phyloP scores from a whole-genome alignment of 73 alveolate species.

The Paramecium pentaurelia region DNA sequence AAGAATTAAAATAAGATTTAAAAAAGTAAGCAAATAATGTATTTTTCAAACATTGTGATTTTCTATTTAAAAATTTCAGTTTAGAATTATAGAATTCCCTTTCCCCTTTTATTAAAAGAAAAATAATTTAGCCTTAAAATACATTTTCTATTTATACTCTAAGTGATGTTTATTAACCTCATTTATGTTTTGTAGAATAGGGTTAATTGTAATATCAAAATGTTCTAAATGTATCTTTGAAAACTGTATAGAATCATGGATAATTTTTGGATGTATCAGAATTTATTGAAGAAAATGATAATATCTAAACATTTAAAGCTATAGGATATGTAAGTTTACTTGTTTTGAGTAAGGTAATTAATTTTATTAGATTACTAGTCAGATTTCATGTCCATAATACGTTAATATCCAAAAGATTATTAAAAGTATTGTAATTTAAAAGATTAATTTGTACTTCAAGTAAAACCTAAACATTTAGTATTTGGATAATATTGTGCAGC shows the following conservation, averaged over 20 bases:
- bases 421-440: background rate
- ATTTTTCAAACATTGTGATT: conserved; percentile 13
- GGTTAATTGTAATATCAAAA: background rate
- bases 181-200: conserved; percentile 7
- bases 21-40: conserved; percentile 38
- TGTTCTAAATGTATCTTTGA: background rate
- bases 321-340: conserved; percentile 36
- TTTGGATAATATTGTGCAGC: conserved; percentile 7
- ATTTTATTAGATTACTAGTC: background rate
- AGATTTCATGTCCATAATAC: background rate
- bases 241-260: background rate
- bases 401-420: background rate
- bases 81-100: background rate
- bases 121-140: conserved; percentile 2
- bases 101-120: background rate
- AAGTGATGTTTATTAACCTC: background rate
- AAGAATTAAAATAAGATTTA: conserved; percentile 23
- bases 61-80: conserved; percentile 38
- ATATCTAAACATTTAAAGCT: background rate
- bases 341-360: background rate
- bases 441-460: background rate
- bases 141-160: background rate
- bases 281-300: background rate
- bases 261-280: background rate
- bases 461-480: background rate